phyloP scores from a whole-genome alignment of 169 alveolate genomes.

The Plasmodium ovale region DNA sequence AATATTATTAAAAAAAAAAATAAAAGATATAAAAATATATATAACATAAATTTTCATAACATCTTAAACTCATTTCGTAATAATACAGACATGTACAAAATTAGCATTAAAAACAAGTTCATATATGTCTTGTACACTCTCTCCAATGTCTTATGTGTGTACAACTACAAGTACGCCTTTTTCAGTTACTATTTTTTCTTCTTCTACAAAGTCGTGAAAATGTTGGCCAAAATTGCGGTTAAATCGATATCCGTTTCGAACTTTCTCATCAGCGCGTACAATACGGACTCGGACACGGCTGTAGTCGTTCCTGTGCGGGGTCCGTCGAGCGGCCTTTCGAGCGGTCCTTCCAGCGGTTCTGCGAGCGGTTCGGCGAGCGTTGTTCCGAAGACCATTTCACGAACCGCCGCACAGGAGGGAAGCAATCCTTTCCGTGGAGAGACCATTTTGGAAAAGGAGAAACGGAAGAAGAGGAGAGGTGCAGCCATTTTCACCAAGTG shows the following conservation, averaged over 20 bases:
- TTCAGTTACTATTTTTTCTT: conserved; percentile 53
- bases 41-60: conserved; percentile 17
- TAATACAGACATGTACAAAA: neutral
- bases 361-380: too few species aligned
- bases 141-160: conserved; percentile 39
- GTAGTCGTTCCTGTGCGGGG: too few species aligned
- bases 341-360: too few species aligned
- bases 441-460: neutral
- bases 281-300: too few species aligned
- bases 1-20: conserved; percentile 44
- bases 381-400: too few species aligned
- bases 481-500: neutral
- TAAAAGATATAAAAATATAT: conserved; percentile 39
- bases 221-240: conserved; percentile 24
- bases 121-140: conserved; percentile 51
- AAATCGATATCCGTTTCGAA: conserved; percentile 3
- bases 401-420: too few species aligned
- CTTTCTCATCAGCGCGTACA: conserved; percentile 5
- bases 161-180: conserved; percentile 54
- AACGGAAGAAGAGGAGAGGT: neutral
- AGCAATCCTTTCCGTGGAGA: neutral
- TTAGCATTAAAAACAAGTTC: conserved; percentile 46
- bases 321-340: too few species aligned
- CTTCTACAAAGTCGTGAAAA: conserved; percentile 46
- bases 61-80: neutral